Percentiles rank a stretch among this genome's conserved stretches.
These are phyloP conservation scores for Termitomyces heimii DNA, from an alignment of 768 basidiomycete genomes.

Conservation along the genomic window DNA sequence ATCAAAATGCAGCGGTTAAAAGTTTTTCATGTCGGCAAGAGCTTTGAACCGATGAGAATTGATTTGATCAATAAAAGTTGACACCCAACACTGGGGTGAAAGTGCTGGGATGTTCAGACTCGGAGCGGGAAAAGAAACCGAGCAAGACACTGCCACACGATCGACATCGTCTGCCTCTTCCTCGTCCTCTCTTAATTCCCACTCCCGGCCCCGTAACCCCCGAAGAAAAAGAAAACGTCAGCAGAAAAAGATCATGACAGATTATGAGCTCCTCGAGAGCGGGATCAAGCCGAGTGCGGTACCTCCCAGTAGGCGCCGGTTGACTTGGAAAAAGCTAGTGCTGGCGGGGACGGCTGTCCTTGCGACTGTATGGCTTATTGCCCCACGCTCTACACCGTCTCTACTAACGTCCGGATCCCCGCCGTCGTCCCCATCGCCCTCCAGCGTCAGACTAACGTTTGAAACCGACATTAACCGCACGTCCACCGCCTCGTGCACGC, in stretches of 20 bases:
- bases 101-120: neutral
- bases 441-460: neutral
- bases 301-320: neutral
- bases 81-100: neutral
- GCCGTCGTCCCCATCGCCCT: neutral
- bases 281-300: neutral
- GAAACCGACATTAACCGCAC: neutral
- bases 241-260: neutral
- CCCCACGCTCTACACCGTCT: neutral
- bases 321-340: neutral
- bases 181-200: neutral
- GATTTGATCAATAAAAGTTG: too few species aligned
- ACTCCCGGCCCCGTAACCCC: neutral
- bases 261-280: neutral
- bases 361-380: neutral
- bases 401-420: neutral
- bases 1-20: too few species aligned
- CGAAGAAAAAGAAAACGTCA: neutral
- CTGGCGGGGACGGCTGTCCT: neutral
- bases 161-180: neutral
- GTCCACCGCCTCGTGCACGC: slow-evolving; percentile 37
- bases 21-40: too few species aligned
- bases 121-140: neutral
- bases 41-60: too few species aligned
- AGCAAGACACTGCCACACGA: neutral